Conservation (phyloP, 306 rosid species). For the Fragaria nilgerrensis region DNA sequence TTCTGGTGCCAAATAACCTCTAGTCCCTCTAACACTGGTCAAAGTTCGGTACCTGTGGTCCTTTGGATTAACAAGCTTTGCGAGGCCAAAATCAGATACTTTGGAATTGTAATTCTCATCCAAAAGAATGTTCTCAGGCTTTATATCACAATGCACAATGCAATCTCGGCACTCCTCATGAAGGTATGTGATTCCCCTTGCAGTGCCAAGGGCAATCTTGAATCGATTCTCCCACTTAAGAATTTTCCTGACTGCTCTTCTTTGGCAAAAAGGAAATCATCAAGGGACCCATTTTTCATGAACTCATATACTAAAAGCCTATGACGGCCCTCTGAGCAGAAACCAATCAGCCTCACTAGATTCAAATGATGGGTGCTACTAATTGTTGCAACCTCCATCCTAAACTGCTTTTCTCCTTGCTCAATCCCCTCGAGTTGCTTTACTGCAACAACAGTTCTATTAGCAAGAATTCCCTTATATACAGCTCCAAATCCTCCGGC, state of each 20-base stretch:
- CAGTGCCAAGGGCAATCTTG: slow-evolving; percentile 69
- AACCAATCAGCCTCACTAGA: slow-evolving; percentile 82
- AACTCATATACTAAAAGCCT: slow-evolving; percentile 82
- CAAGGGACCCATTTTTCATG: slow-evolving; percentile 82
- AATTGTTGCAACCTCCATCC: slow-evolving; percentile 85
- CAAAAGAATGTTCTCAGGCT: slow-evolving; percentile 86
- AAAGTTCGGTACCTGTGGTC: slow-evolving; percentile 65
- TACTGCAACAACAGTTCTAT: slow-evolving; percentile 70
- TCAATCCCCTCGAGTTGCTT: slow-evolving; percentile 86
- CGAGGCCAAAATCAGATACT: slow-evolving; percentile 89
- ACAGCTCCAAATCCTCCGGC: slow-evolving; percentile 87
- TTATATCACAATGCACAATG: slow-evolving; percentile 84
- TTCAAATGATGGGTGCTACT: slow-evolving; percentile 92
- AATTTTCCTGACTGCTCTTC: slow-evolving; percentile 44
- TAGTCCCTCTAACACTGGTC: slow-evolving; percentile 71
- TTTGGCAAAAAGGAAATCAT: slow-evolving; percentile 47
- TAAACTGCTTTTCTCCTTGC: slow-evolving; percentile 85
- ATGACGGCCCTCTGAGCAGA: slow-evolving; percentile 85
- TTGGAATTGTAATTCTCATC: slow-evolving; percentile 66
- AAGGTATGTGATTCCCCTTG: slow-evolving; percentile 85
- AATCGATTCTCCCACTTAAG: slow-evolving; percentile 64
- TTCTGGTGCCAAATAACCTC: slow-evolving; percentile 88
- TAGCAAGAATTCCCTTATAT: slow-evolving; percentile 65
- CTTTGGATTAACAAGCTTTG: slow-evolving; percentile 57
- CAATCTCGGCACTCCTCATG: slow-evolving; percentile 91